phyloP scores from a whole-genome alignment of 306 rosid genomes.

The Echinosophora koreensis region DNA sequence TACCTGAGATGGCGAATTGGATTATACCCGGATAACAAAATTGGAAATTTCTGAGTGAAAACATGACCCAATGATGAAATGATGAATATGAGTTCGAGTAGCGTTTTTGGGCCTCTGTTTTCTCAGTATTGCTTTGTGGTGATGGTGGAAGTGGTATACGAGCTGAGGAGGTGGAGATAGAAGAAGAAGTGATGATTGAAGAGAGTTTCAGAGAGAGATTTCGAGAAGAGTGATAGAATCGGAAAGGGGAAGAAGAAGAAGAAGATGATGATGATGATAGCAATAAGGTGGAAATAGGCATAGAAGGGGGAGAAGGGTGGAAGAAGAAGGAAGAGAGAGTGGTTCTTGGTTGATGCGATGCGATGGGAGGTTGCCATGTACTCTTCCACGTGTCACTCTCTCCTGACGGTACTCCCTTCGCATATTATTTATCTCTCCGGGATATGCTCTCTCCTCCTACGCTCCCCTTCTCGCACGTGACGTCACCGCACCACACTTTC shows the following conservation, averaged over 20 bases:
- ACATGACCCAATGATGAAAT: conserved; percentile 26
- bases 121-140: background rate
- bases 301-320: background rate
- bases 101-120: conserved; percentile 16
- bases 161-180: conserved; percentile 33
- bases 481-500: background rate
- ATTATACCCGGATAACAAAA: conserved; percentile 34
- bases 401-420: conserved; percentile 58
- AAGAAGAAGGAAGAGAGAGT: conserved; percentile 6
- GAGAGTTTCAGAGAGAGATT: conserved; percentile 27
- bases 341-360: conserved; percentile 62
- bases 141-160: conserved; percentile 7
- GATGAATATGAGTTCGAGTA: conserved; percentile 25
- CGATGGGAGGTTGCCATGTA: conserved; percentile 84
- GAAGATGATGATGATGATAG: conserved; percentile 34
- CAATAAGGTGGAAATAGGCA: background rate
- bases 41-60: conserved; percentile 34
- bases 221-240: conserved; percentile 27
- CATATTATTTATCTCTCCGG: conserved; percentile 74
- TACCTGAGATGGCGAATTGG: conserved; percentile 50
- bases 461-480: background rate
- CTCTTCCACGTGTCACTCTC: conserved; percentile 78
- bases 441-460: conserved; percentile 60
- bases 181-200: background rate
- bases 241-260: conserved; percentile 12